A percentile compares a stretch with the other conserved stretches of the same genome.
These are phyloP conservation scores for Cordyceps cicadae DNA, from an alignment of 2,329 filamentous ascomycete species.

Conservation along the genomic window DNA sequence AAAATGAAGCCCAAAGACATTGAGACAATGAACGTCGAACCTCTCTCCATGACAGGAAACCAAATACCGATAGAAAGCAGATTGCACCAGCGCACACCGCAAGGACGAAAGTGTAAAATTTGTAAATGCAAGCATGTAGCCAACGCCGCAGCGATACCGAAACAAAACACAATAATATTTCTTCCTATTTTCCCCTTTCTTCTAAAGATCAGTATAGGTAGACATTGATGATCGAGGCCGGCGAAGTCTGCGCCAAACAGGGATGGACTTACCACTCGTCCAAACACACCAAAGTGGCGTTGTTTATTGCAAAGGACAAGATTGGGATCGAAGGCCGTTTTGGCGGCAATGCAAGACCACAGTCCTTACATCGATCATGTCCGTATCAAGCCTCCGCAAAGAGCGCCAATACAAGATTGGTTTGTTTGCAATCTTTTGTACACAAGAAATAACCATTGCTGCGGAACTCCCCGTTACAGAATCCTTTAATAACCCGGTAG, in stretches of 20 bases:
- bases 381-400: not conserved
- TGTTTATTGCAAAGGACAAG: not conserved
- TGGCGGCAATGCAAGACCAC: not conserved
- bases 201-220: not conserved
- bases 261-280: not conserved
- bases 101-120: not conserved
- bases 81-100: not conserved
- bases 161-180: not conserved
- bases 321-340: not conserved
- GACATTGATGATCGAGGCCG: not conserved
- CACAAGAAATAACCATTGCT: not conserved
- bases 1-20: not conserved
- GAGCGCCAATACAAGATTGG: not conserved
- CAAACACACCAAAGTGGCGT: not conserved
- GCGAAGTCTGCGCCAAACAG: not conserved
- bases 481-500: not conserved
- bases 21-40: not conserved
- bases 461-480: slow-evolving; percentile 9
- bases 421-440: not conserved
- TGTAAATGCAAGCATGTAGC: slow-evolving; percentile 5
- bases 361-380: not conserved
- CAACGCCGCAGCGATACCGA: not conserved
- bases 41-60: not conserved
- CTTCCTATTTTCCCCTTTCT: not conserved
- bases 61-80: not conserved